These are phyloP conservation scores for Saxophila tyrrhenica DNA, from an alignment of 495 filamentous ascomycete species.

Conservation along the genomic window DNA sequence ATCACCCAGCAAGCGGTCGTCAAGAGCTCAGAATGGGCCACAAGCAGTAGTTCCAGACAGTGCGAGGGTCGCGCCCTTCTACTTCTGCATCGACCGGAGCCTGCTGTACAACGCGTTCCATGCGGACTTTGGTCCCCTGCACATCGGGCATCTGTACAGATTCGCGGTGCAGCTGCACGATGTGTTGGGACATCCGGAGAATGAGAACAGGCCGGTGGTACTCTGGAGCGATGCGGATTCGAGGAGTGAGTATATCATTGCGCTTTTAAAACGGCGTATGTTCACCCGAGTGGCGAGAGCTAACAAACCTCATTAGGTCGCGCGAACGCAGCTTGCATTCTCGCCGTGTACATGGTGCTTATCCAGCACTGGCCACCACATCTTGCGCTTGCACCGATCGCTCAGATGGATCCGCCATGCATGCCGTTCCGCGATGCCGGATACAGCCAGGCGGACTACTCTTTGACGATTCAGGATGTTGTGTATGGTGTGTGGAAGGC, in stretches of 20 bases:
- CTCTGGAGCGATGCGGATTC: constrained; percentile 91
- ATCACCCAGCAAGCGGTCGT: constrained; percentile 68
- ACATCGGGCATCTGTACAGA: constrained; percentile 92
- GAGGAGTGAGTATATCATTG: constrained; percentile 49
- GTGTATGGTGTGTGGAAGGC: constrained; percentile 98
- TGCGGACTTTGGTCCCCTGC: constrained; percentile 93
- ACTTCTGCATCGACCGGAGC: constrained; percentile 89
- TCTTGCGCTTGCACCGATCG: constrained; percentile 88
- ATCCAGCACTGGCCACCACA: constrained; percentile 98
- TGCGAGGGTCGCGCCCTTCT: constrained; percentile 58
- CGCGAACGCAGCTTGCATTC: constrained; percentile 90
- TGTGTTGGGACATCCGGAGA: constrained; percentile 74
- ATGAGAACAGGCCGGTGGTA: constrained; percentile 74
- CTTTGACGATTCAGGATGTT: constrained; percentile 87
- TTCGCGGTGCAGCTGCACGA: constrained; percentile 94
- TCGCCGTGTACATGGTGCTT: constrained; percentile 97
- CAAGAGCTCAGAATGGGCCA: constrained; percentile 48
- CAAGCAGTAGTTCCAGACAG: constrained; percentile 30
- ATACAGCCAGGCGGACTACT: constrained; percentile 96
- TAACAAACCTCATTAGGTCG: constrained; percentile 40
- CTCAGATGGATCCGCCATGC: constrained; percentile 87
- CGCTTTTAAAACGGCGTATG: neutral
- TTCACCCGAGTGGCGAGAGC: neutral
- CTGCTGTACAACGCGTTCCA: constrained; percentile 97
- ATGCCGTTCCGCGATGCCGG: constrained; percentile 99